Evolutionary conservation across 2,329 filamentous ascomycete genomes (phyloP).

Genomic region (Akanthomyces dipterigenus): DNA sequence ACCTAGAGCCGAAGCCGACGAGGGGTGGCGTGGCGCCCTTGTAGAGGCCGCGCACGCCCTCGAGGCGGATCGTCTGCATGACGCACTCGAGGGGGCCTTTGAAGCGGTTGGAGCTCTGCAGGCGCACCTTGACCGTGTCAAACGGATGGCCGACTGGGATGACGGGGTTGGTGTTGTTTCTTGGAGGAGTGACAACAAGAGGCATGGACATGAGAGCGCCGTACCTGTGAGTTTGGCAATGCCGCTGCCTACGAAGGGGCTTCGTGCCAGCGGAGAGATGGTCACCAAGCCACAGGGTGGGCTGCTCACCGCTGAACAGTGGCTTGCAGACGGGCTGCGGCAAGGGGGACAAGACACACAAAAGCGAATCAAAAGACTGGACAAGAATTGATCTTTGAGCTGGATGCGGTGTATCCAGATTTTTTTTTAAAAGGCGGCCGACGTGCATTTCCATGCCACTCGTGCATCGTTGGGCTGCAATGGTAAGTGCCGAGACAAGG

Average conservation of each 20-base stretch:
- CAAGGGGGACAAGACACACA: not conserved
- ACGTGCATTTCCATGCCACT: not conserved
- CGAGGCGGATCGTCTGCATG: slow-evolving; percentile 74
- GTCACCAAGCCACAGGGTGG: not conserved
- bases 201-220: not conserved
- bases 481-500: slow-evolving; percentile 1
- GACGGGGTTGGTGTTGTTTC: slow-evolving; percentile 7
- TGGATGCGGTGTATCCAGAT: not conserved
- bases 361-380: not conserved
- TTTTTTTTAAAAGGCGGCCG: not conserved
- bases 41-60: slow-evolving; percentile 81
- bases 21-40: slow-evolving; percentile 90
- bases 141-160: slow-evolving; percentile 63
- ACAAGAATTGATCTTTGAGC: not conserved
- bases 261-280: not conserved
- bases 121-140: slow-evolving; percentile 92
- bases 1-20: slow-evolving; percentile 46
- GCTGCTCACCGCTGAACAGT: slow-evolving; percentile 7
- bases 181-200: too few species aligned
- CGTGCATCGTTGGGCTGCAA: not conserved
- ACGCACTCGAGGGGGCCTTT: slow-evolving; percentile 80
- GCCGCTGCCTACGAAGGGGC: slow-evolving; percentile 90
- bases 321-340: not conserved
- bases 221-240: slow-evolving; percentile 80
- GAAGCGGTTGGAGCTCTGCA: slow-evolving; percentile 81